Conservation (phyloP, 2,329 filamentous ascomycete species). For the Colletotrichum eremochloae region DNA sequence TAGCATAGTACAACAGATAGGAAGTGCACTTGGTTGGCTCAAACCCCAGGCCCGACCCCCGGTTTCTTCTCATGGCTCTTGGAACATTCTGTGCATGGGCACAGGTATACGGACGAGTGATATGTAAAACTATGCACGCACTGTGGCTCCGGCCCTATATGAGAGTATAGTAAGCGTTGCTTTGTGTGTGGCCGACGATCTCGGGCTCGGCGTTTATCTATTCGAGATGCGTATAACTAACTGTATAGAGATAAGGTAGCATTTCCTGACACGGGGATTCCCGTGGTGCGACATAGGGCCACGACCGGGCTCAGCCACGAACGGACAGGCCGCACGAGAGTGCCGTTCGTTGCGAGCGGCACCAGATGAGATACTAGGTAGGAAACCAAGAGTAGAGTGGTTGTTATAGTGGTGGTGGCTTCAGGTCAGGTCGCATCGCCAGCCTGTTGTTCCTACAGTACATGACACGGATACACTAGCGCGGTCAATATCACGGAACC, state of each 20-base stretch:
- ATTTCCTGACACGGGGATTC: background rate
- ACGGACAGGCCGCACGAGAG: background rate
- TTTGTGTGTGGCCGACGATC: background rate
- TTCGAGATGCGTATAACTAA: background rate
- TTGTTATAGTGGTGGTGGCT: too few species aligned
- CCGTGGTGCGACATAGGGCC: background rate
- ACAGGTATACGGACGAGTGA: background rate
- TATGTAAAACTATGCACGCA: background rate
- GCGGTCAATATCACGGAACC: background rate
- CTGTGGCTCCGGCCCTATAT: background rate
- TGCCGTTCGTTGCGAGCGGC: conserved; percentile 4
- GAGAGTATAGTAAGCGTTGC: background rate
- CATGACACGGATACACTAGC: background rate
- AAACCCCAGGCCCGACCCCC: background rate
- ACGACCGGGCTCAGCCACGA: background rate
- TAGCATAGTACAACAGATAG: background rate
- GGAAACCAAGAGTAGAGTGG: too few species aligned
- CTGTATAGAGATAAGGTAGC: background rate
- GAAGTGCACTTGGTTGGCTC: background rate
- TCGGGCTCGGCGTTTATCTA: background rate
- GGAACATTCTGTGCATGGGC: background rate
- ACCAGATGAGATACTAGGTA: too few species aligned
- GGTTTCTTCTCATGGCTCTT: background rate
- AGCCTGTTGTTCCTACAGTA: background rate
- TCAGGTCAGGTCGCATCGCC: background rate